Evolutionary conservation across 176 grass and related monocot genomes (phyloP), one percentile per base, ranked within the genome.

Genomic region (Hyparrhenia diplandra): DNA sequence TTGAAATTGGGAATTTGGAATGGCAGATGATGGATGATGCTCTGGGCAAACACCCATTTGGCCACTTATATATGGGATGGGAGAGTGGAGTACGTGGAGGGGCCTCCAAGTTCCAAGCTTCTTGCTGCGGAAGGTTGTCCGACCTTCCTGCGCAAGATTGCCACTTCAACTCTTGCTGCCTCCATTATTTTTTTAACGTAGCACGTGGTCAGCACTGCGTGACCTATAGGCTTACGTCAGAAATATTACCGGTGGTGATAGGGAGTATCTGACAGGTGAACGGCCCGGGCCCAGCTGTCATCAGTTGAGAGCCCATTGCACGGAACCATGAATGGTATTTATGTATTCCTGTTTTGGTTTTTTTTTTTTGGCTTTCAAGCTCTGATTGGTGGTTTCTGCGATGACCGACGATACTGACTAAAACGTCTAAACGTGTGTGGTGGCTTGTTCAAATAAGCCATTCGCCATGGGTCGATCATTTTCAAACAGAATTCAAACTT

Each of bases 111-210:
- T 25, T 4, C n/a, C 55, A 10, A 25, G 55, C 59, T 54, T 74
- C 58, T 54, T 75, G 59, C 81, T 54, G 59, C 21, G 41, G 69
- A 82, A 82, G 81, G 71, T 49, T 78, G 74, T 20, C 54, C 80
- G 36, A 64, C 13, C 81, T 74, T 74, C 69, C 71, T 54, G 59
- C 13, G 42, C 41, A 83, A 82, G 81, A 85, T 49, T 78, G 74
- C 25, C 65, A 4, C 21, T 78, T 27, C 18, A 24, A 47, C n/a
- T 76, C 31, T 13, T 11, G 4, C 64, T 57, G n/a, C 32, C 25
- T n/a, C 5, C 51, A 0, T 32, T 23, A 17, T 37, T 25, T n/a
- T 55, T n/a, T 36, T 58, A 49, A 49, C 31, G 18, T 37, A 5
- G 20, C 73, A 75, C 52, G 32, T 25, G 54, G 54, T 41, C 51